Evolutionary conservation across 2,329 filamentous ascomycete genomes (phyloP), one percentile per base, ranked within the genome.

Genomic region (Zasmidium citrigriseum): DNA sequence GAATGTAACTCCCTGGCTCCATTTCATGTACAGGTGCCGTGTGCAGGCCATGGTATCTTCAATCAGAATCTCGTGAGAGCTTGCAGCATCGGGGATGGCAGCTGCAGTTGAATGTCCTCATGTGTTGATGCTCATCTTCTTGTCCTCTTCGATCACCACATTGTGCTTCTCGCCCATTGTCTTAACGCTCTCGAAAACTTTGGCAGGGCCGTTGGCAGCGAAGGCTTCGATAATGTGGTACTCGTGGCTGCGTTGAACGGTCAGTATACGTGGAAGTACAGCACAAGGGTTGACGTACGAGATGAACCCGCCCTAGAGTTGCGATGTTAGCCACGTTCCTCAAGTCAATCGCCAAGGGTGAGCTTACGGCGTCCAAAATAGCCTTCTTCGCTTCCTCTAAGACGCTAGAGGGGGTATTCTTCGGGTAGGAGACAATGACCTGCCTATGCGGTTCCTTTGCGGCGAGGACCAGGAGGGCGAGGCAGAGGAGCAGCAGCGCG

Each of bases 401-500:
- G 34, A 96, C 78, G 34, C 80, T 81, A 63, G 88, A 78, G 20
- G 91, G 88, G 67, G 86, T 89, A 49, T 85, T 81, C 52, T 86
- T 79, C 22, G 89, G 86, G 71, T 91, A 96, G 70, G 84, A 90
- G 69, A 97, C 82, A 67, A 97, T 87, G 63, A 96, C 86, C 34
- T 86, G 84, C 75, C 91, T 90, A 75, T 91, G 90, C 10, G 57
- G 58, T 52, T 61, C 49, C 12, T 60, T 48, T 2, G 54, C 59
- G 16, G 66, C 61, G 25, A 60, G 38, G 14, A 63, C 67, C 46
- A 67, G 55, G 21, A 65, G 46, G 16, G 61, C 63, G 16, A 66
- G 38, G 18, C 63, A 47, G 12, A 71, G 61, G 22, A 62, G 21
- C 12, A 68, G 44, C 22, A 73, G 58, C 18, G 67, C 38, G 45